Base-by-base conservation (phyloP, 768 basidiomycete genomes). In the Cystobasidium onofrii region DNA sequence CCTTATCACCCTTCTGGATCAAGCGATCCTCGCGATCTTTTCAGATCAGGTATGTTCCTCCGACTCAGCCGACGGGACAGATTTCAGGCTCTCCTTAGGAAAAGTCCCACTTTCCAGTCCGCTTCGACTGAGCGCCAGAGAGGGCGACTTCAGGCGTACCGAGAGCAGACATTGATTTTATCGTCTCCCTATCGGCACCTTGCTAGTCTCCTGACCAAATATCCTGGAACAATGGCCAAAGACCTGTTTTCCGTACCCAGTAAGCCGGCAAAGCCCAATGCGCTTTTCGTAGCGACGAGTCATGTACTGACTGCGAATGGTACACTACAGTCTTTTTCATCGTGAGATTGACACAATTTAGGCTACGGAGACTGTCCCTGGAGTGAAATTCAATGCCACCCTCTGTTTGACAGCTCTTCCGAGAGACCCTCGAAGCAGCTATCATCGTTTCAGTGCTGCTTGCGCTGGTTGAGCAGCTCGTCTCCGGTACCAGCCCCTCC, bases 381-480 rank as follows among this genome's bases (percentile, higher is more conserved):
- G 57, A 4, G 12, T 31, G 57, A 39, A 10, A 10, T 61, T 61
- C 23, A 23, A 31, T 18, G 34, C 57, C 25, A 3, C n/a, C 33
- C 25, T 50, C 18, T 50, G 46, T 34, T 33, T 25, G 3, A 15
- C 46, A 74, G 64, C 67, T 94, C 83, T 92, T 95, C 81, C 87
- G 93, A 80, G 93, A 96, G 85, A 90, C 91, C 3, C 85, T 96
- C 76, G 93, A 96, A 84, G 90, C 92, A 2, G 87, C 87, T 52
- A 89, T 97, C 83, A 91, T 98, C 84, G 83, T 96, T 80, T 90
- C 91, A 6, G 91, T 95, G 73, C 86, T 98, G 61, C 88, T 95
- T 65, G 88, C 90, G 76, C 87, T 97, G 75, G 90, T 91, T n/a
- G 88, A 95, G 78, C 92, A 94, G 76, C 87, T 93, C 76, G 85